Evolutionary conservation across 345 rosid species (phyloP).

Genomic region (thale cress (Arabidopsis thaliana)): DNA sequence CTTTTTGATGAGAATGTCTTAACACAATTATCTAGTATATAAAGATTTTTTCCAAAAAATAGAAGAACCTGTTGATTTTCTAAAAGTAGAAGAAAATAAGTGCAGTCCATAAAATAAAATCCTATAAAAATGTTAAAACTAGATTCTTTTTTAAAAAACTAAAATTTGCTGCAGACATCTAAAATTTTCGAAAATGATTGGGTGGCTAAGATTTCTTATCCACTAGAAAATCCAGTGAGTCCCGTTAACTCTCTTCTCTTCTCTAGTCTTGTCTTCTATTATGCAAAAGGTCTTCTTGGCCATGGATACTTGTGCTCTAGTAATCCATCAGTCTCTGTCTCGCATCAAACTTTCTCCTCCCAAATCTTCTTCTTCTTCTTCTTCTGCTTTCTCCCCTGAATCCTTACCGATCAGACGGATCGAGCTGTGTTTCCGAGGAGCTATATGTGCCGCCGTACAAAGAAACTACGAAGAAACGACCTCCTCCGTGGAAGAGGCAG

Average conservation of each 20-base stretch:
- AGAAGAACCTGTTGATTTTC: too few relatives aligned
- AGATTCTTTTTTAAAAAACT: too few relatives aligned
- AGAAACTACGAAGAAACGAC: constrained; percentile 56
- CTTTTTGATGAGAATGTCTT: too few relatives aligned
- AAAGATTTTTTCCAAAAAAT: too few relatives aligned
- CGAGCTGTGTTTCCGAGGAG: constrained; percentile 28
- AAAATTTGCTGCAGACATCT: not conserved
- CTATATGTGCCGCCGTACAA: constrained; percentile 54
- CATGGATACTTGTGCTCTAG: constrained; percentile 58
- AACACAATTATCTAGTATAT: too few relatives aligned
- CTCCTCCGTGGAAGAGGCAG: constrained; percentile 48
- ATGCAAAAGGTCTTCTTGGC: constrained; percentile 7
- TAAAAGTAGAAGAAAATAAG: too few relatives aligned
- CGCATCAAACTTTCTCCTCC: constrained; percentile 46
- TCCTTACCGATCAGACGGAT: constrained; percentile 34
- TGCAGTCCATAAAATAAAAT: too few relatives aligned
- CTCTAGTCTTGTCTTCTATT: not conserved
- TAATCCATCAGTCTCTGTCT: constrained; percentile 52
- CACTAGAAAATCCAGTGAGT: constrained; percentile 21
- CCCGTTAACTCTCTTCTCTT: not conserved
- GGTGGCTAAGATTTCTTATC: constrained; percentile 41
- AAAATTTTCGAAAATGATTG: constrained; percentile 3
- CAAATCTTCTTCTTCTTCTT: constrained; percentile 9
- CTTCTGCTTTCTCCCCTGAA: constrained; percentile 13
- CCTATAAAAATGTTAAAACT: too few relatives aligned